Evolutionary conservation across 306 rosid genomes (phyloP).

Genomic region (Alnus glutinosa): DNA sequence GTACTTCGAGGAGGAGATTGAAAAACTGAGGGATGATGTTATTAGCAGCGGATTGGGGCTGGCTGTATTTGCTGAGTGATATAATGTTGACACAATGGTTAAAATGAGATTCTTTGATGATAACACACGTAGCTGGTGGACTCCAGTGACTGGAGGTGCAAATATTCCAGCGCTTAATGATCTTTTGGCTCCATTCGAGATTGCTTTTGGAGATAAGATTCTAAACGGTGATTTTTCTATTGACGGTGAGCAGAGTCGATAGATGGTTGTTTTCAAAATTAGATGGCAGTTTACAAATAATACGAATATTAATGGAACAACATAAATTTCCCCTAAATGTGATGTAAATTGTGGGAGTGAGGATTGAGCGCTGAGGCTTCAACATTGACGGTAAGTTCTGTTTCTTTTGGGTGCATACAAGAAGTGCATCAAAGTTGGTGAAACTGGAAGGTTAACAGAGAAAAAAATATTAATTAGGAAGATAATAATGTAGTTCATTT

Average conservation of each 20-base stretch:
- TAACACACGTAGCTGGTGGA: conserved; percentile 99
- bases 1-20: conserved; percentile 92
- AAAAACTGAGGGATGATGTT: conserved; percentile 84
- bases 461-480: too few relatives aligned
- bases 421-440: too few relatives aligned
- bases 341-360: too few relatives aligned
- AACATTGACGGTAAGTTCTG: too few relatives aligned
- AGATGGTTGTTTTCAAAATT: not conserved
- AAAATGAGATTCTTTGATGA: conserved; percentile 97
- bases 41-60: conserved; percentile 83
- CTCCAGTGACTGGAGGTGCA: conserved; percentile 95
- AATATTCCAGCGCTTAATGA: conserved; percentile 91
- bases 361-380: too few relatives aligned
- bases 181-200: conserved; percentile 91
- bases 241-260: conserved; percentile 90
- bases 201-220: conserved; percentile 96
- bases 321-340: too few relatives aligned
- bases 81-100: conserved; percentile 94
- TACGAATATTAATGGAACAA: too few relatives aligned
- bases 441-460: too few relatives aligned
- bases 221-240: conserved; percentile 89
- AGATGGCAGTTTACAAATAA: too few relatives aligned
- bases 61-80: conserved; percentile 95
- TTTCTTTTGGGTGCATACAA: too few relatives aligned
- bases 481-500: too few relatives aligned